phyloP scores from a whole-genome alignment of 306 rosid species.

The Dalbergia cochinchinensis region DNA sequence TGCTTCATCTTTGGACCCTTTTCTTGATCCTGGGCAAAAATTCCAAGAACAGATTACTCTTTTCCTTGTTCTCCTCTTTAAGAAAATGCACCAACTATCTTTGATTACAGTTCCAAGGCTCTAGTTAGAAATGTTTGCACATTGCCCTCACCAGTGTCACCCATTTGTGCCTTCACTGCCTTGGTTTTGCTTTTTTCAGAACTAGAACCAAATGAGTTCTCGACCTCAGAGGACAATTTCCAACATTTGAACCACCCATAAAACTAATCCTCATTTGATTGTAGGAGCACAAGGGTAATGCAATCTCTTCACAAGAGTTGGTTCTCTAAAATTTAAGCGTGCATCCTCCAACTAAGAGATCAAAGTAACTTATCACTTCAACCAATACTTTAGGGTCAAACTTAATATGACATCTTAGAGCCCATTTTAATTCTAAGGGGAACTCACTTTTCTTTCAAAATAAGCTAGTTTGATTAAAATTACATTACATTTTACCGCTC shows the following conservation, averaged over 20 bases:
- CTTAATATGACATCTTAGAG: slow-evolving; percentile 11
- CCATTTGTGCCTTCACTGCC: too few species aligned
- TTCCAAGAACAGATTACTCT: too few species aligned
- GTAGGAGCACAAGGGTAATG: background rate
- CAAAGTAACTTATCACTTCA: background rate
- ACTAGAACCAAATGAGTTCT: too few species aligned
- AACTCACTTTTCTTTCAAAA: background rate
- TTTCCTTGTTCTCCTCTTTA: too few species aligned
- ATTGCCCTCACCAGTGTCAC: too few species aligned
- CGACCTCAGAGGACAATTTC: too few species aligned
- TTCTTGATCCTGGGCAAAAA: too few species aligned
- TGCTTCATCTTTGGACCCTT: too few species aligned
- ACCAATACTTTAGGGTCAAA: background rate
- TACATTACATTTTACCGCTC: background rate
- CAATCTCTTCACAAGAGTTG: background rate
- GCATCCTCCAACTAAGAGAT: background rate
- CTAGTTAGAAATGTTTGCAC: too few species aligned
- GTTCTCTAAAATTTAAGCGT: background rate
- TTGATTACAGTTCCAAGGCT: too few species aligned
- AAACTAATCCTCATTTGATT: background rate
- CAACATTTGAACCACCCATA: background rate
- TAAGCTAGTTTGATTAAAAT: background rate
- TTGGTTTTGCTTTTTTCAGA: too few species aligned
- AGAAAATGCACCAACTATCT: too few species aligned
- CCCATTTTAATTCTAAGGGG: background rate